A percentile compares a stretch with the other conserved stretches of the same genome.
These are phyloP conservation scores for Rubus idaeus DNA, from an alignment of 306 rosid genomes.

Conservation along the genomic window DNA sequence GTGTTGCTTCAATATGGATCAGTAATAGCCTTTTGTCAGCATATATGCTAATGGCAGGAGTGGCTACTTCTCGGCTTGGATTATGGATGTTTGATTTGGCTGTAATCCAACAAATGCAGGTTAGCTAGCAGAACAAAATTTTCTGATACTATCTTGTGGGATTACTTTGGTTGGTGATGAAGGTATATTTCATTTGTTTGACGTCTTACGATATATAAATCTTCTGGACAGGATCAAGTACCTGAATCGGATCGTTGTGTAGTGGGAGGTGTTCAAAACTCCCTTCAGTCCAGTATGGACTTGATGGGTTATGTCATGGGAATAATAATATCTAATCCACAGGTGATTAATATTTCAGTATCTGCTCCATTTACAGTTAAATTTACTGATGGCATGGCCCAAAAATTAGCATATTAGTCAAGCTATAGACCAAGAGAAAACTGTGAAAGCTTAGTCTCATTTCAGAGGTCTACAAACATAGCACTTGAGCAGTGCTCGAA, in stretches of 20 bases:
- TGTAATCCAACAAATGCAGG: conserved; percentile 94
- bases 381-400: not conserved
- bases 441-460: too few species aligned
- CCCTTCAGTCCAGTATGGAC: conserved; percentile 80
- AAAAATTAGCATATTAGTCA: too few species aligned
- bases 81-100: conserved; percentile 91
- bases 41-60: conserved; percentile 74
- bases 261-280: conserved; percentile 87
- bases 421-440: too few species aligned
- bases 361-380: not conserved
- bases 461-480: too few species aligned
- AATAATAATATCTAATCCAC: conserved; percentile 67
- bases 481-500: too few species aligned
- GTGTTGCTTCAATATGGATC: conserved; percentile 64
- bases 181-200: too few species aligned
- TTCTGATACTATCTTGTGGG: not conserved
- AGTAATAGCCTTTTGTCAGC: conserved; percentile 44
- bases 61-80: conserved; percentile 83
- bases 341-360: conserved; percentile 38
- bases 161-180: too few species aligned
- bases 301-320: conserved; percentile 84
- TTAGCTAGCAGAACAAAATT: conserved; percentile 7
- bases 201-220: too few species aligned
- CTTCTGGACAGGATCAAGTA: conserved; percentile 52
- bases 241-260: conserved; percentile 72